A percentile compares a stretch with the other conserved stretches of the same genome.
These are phyloP conservation scores for Nothophaeocryptopus gaeumannii DNA, from an alignment of 2,329 filamentous ascomycete genomes.

Conservation along the genomic window DNA sequence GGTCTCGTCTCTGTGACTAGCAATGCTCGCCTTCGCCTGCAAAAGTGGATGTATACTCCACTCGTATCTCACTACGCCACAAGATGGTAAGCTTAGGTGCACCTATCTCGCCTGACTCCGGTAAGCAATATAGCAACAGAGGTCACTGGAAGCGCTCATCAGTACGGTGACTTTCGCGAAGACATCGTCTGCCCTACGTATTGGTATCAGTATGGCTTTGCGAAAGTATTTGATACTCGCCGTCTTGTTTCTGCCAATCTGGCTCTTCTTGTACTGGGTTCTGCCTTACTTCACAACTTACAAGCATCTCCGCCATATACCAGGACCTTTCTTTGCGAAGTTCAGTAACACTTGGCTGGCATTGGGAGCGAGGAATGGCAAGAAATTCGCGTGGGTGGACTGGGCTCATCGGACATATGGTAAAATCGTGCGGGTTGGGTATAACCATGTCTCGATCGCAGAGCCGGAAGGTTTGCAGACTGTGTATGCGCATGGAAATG, in stretches of 20 bases:
- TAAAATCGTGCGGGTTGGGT: constrained; percentile 19
- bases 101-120: neutral
- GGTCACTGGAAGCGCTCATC: neutral
- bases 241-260: constrained; percentile 10
- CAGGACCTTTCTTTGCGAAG: constrained; percentile 23
- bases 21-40: neutral
- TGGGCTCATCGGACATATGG: constrained; percentile 22
- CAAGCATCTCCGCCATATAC: constrained; percentile 19
- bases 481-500: constrained; percentile 35
- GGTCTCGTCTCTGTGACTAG: no score
- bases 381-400: constrained; percentile 25
- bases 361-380: constrained; percentile 19
- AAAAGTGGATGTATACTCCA: constrained; percentile 7
- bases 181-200: neutral
- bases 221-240: constrained; percentile 15
- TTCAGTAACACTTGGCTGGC: constrained; percentile 27
- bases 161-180: neutral
- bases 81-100: neutral
- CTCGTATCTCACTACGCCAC: neutral
- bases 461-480: constrained; percentile 24
- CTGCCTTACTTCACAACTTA: constrained; percentile 25
- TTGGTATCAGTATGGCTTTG: constrained; percentile 6
- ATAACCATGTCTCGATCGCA: constrained; percentile 26
- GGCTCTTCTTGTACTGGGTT: constrained; percentile 21
- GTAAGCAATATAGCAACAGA: constrained; percentile 6